Conservation (phyloP, 2,329 filamentous ascomycete genomes). For the Calycina marina region DNA sequence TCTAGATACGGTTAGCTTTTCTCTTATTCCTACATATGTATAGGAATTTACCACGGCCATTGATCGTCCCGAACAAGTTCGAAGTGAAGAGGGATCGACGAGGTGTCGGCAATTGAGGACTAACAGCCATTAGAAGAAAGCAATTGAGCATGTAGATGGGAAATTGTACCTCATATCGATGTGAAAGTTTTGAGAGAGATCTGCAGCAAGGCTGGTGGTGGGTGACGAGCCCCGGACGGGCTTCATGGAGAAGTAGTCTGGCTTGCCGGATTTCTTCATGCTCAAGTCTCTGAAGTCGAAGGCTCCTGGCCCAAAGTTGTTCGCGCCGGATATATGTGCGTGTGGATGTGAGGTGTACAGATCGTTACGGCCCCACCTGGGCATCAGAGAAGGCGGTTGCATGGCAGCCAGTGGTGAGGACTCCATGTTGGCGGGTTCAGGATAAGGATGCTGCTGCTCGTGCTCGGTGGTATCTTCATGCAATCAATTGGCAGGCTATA, state of each 20-base stretch:
- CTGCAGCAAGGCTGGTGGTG: constrained; percentile 77
- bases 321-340: constrained; percentile 33
- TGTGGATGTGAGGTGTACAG: constrained; percentile 37
- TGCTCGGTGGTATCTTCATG: background rate
- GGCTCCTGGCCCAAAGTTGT: constrained; percentile 44
- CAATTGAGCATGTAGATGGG: background rate
- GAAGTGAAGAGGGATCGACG: constrained; percentile 73
- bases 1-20: constrained; percentile 36
- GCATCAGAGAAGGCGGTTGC: constrained; percentile 57
- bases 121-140: constrained; percentile 24
- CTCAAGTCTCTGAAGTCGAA: constrained; percentile 66
- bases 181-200: constrained; percentile 93
- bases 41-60: constrained; percentile 32
- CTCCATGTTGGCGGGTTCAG: constrained; percentile 48
- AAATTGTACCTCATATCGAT: constrained; percentile 77
- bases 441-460: constrained; percentile 3
- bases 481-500: background rate
- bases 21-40: constrained; percentile 18
- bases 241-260: constrained; percentile 74
- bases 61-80: constrained; percentile 38
- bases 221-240: constrained; percentile 75
- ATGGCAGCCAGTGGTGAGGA: constrained; percentile 91
- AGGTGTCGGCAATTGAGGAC: constrained; percentile 70
- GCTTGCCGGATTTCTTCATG: constrained; percentile 50
- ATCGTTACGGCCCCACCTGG: constrained; percentile 38